A percentile compares a stretch with the other conserved stretches of the same genome.
Evolutionary conservation across 768 basidiomycete genomes (phyloP).

Genomic region (Boletus vinaceobasis): DNA sequence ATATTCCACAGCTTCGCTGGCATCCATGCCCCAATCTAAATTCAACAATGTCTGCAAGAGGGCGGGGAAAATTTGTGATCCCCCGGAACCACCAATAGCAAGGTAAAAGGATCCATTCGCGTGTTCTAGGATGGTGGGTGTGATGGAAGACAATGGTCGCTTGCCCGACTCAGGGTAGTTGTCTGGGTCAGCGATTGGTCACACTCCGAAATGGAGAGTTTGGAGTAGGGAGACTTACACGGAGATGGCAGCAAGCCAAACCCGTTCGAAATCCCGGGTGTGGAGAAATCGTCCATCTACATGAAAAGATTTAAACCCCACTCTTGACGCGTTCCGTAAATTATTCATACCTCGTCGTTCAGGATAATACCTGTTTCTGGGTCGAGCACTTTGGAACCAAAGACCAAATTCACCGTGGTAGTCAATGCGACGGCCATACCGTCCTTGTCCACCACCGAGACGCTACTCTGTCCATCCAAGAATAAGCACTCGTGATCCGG

Average conservation of each 20-base stretch:
- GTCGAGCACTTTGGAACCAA: slow-evolving; percentile 87
- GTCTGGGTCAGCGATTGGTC: slow-evolving; percentile 40
- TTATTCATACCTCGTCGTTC: slow-evolving; percentile 72
- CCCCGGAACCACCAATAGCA: slow-evolving; percentile 83
- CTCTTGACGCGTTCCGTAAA: not conserved
- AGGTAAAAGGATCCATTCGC: slow-evolving; percentile 68
- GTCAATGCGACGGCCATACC: slow-evolving; percentile 89
- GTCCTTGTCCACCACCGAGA: slow-evolving; percentile 75
- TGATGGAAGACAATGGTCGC: slow-evolving; percentile 84
- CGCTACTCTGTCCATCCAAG: slow-evolving; percentile 60
- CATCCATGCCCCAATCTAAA: slow-evolving; percentile 72
- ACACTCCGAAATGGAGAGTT: not conserved
- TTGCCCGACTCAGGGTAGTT: slow-evolving; percentile 90
- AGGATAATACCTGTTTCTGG: slow-evolving; percentile 83
- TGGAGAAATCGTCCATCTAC: slow-evolving; percentile 91
- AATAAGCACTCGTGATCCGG: slow-evolving; percentile 4
- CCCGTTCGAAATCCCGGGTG: slow-evolving; percentile 75
- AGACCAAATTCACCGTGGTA: slow-evolving; percentile 85
- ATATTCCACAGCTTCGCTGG: slow-evolving; percentile 78
- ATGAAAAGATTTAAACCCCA: not conserved
- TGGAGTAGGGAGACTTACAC: slow-evolving; percentile 42
- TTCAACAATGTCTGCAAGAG: slow-evolving; percentile 79
- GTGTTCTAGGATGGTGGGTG: slow-evolving; percentile 78
- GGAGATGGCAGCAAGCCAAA: slow-evolving; percentile 84
- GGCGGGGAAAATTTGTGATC: slow-evolving; percentile 78